Conservation (phyloP, 805 yeast species). For the Komagataella populi region DNA sequence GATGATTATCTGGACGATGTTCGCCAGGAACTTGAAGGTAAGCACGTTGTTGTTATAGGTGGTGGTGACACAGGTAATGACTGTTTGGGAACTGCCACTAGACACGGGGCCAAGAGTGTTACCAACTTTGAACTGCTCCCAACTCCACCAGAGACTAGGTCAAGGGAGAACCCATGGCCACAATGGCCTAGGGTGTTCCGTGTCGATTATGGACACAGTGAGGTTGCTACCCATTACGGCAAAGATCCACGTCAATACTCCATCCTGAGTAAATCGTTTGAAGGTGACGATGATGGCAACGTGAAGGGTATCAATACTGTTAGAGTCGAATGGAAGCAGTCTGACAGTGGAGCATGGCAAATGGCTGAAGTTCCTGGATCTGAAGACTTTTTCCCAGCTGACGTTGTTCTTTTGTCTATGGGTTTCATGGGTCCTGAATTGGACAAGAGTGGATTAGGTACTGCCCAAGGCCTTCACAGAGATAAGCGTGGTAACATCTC, state of each 20-base stretch:
- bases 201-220: conserved; percentile 95
- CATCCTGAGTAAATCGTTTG: conserved; percentile 88
- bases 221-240: conserved; percentile 89
- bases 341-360: conserved; percentile 96
- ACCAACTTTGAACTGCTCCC: conserved; percentile 91
- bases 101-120: conserved; percentile 94
- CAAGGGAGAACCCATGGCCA: conserved; percentile 98
- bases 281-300: conserved; percentile 89
- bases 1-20: conserved; percentile 71
- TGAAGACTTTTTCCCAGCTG: conserved; percentile 92
- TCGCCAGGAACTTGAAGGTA: conserved; percentile 59
- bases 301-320: conserved; percentile 93
- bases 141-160: conserved; percentile 74
- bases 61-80: conserved; percentile 99
- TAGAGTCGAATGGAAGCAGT: conserved; percentile 95
- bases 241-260: conserved; percentile 96
- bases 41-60: conserved; percentile 91
- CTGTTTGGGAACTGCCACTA: conserved; percentile 92
- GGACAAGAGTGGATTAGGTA: conserved; percentile 24
- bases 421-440: conserved; percentile 96
- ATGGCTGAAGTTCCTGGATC: conserved; percentile 95
- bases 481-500: conserved; percentile 77
- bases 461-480: conserved; percentile 25
- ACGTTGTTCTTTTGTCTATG: conserved; percentile 86
- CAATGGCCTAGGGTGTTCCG: conserved; percentile 99